These are phyloP conservation scores for Colletotrichum salicis DNA, from an alignment of 2,329 filamentous ascomycete genomes.

Conservation along the genomic window DNA sequence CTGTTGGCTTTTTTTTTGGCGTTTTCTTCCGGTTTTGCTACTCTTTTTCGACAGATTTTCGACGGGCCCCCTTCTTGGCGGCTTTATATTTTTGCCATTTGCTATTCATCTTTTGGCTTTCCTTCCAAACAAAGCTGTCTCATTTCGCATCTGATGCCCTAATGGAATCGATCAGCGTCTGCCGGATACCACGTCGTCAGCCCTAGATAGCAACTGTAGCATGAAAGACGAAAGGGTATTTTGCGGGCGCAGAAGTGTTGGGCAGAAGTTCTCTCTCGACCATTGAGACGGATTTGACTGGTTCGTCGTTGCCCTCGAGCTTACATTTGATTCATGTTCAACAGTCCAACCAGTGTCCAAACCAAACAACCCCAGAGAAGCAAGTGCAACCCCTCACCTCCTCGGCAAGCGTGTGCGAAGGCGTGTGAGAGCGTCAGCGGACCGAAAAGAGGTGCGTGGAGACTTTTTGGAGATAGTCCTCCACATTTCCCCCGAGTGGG, in stretches of 20 bases:
- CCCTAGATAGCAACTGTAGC: background rate
- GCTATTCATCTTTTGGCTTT: background rate
- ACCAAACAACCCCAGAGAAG: conserved; percentile 12
- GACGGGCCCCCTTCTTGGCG: background rate
- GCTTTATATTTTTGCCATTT: background rate
- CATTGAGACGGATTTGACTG: background rate
- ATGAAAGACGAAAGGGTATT: background rate
- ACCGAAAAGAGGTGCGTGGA: conserved; percentile 20
- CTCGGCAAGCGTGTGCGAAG: background rate
- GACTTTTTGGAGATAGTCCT: conserved; percentile 14
- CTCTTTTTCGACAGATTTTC: background rate
- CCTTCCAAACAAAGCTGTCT: background rate
- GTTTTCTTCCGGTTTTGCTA: background rate
- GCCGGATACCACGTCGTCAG: background rate
- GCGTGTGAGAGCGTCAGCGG: conserved; percentile 23
- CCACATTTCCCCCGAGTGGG: conserved; percentile 35
- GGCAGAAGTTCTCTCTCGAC: background rate
- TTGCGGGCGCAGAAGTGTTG: background rate
- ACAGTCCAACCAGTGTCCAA: too few species aligned
- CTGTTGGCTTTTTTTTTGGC: background rate
- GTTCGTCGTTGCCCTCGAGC: background rate
- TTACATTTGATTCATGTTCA: background rate
- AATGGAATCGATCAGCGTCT: background rate
- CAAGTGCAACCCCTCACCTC: background rate
- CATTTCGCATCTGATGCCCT: background rate